A percentile compares a stretch with the other conserved stretches of the same genome.
These are phyloP conservation scores for Oryza australiensis DNA, from an alignment of 176 grass and related monocot species.

Conservation along the genomic window DNA sequence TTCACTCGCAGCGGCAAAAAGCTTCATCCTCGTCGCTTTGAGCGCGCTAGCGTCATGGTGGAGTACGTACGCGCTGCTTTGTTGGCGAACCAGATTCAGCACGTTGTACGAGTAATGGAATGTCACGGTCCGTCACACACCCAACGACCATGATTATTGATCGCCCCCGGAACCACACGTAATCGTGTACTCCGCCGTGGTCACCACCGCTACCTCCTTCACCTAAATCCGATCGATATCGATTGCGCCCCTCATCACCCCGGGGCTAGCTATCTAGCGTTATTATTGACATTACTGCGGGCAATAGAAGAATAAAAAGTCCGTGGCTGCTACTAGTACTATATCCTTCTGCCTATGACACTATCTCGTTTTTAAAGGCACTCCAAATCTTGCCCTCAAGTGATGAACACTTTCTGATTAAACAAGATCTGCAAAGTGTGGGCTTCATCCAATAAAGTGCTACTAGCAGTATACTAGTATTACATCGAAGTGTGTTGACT, in stretches of 20 bases:
- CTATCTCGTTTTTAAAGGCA: neutral
- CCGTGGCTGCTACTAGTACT: neutral
- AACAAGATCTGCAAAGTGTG: conserved; percentile 26
- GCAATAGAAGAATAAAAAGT: neutral
- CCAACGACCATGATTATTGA: conserved; percentile 21
- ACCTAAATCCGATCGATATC: neutral
- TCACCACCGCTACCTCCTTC: neutral
- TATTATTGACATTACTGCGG: neutral
- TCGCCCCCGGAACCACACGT: neutral
- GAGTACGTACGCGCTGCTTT: neutral
- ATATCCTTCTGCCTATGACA: neutral
- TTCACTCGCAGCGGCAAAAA: neutral
- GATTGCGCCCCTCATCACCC: neutral
- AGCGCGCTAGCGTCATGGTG: too few species aligned
- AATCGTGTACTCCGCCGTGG: neutral
- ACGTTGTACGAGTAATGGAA: neutral
- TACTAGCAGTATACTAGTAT: too few species aligned
- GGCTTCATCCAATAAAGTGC: conserved; percentile 19
- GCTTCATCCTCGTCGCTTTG: neutral
- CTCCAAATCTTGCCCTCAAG: conserved; percentile 11
- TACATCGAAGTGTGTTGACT: conserved; percentile 7
- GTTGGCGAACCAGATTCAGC: neutral
- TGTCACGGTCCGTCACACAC: conserved; percentile 24
- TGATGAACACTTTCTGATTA: conserved; percentile 1
- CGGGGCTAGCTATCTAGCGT: neutral